Conservation (phyloP, 1,284 basidiomycete species). For the Spongiforma sp. region DNA sequence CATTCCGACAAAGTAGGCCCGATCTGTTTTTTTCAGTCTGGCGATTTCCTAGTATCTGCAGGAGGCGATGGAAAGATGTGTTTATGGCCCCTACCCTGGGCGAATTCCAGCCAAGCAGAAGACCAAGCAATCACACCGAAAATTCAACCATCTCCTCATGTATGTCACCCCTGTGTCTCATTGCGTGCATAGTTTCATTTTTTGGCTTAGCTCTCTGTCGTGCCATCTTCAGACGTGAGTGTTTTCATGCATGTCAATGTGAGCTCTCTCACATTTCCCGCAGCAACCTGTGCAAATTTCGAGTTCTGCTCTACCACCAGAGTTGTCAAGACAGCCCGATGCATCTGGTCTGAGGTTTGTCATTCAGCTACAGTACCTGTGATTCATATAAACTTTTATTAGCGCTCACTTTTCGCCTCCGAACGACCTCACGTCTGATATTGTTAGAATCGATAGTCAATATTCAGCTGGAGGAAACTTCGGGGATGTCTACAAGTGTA, state of each 20-base stretch:
- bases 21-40: conserved; percentile 10
- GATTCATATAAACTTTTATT: not conserved
- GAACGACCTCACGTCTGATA: conserved; percentile 16
- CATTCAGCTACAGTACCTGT: not conserved
- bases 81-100: not conserved
- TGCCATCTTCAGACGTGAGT: no score
- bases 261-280: no score
- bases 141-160: no score
- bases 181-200: no score
- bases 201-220: no score
- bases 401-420: not conserved
- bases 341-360: not conserved
- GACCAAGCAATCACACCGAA: not conserved
- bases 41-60: conserved; percentile 10
- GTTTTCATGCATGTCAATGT: not conserved
- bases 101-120: not conserved
- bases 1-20: not conserved
- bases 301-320: no score
- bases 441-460: conserved; percentile 2
- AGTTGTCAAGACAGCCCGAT: not conserved
- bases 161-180: no score
- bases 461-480: conserved; percentile 14
- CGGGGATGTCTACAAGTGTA: conserved; percentile 22
- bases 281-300: no score
- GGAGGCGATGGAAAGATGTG: not conserved